Evolutionary conservation across 345 rosid species (phyloP).

Genomic region (Eucalyptus marginata): DNA sequence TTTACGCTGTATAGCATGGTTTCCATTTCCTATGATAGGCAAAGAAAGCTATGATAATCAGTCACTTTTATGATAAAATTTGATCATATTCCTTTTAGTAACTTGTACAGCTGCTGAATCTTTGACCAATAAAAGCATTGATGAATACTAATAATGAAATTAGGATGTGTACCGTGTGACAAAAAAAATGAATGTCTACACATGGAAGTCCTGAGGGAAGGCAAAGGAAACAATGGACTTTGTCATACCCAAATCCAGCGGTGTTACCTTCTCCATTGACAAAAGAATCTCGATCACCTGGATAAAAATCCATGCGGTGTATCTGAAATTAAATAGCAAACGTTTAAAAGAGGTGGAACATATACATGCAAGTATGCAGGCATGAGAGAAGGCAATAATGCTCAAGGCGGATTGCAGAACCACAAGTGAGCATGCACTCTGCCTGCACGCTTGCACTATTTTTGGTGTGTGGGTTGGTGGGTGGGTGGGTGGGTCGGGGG

Average conservation of each 20-base stretch:
- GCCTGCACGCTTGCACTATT: not conserved
- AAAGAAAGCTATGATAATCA: not conserved
- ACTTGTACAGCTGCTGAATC: not conserved
- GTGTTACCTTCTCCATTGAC: not conserved
- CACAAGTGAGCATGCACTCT: not conserved
- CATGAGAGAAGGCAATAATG: not conserved
- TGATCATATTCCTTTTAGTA: not conserved
- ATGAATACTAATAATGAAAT: not conserved
- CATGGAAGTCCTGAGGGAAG: not conserved
- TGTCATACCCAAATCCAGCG: not conserved
- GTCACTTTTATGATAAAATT: not conserved
- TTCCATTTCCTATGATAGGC: not conserved
- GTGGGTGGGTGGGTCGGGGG: not conserved
- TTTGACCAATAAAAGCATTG: not conserved
- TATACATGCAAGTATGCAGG: not conserved
- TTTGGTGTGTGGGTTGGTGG: not conserved
- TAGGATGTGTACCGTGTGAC: not conserved
- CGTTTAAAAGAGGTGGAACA: not conserved
- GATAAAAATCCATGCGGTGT: constrained; percentile 2
- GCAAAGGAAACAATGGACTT: not conserved
- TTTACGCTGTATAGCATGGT: not conserved
- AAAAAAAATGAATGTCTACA: not conserved
- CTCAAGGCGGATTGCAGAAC: not conserved
- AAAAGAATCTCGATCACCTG: not conserved
- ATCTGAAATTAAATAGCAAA: not conserved